Conservation (phyloP, 2,329 filamentous ascomycete genomes). For the Aspergillus fumigatus region DNA sequence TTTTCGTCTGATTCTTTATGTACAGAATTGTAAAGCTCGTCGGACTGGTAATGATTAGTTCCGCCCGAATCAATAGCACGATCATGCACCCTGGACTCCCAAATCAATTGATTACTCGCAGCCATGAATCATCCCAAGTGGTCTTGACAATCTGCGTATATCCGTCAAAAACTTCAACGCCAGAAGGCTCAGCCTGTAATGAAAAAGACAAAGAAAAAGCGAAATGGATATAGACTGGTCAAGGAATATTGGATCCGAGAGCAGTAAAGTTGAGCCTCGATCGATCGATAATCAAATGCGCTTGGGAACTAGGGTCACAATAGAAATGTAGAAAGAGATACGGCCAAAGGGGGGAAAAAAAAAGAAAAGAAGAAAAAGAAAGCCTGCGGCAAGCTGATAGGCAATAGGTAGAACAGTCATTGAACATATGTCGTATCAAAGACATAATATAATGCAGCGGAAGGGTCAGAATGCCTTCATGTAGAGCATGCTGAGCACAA, state of each 20-base stretch:
- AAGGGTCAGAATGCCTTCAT: neutral
- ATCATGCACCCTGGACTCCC: conserved; percentile 17
- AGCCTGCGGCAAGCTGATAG: neutral
- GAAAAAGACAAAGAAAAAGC: neutral
- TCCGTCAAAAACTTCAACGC: conserved; percentile 12
- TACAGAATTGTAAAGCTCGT: conserved; percentile 18
- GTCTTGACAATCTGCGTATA: conserved; percentile 20
- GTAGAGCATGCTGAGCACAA: neutral
- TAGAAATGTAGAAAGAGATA: conserved; percentile 4
- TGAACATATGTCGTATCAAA: neutral
- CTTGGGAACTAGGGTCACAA: neutral
- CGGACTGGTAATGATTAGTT: conserved; percentile 13
- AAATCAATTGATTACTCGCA: conserved; percentile 10
- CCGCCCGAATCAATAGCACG: conserved; percentile 10
- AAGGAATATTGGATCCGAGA: neutral
- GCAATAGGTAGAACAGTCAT: neutral
- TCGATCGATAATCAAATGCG: neutral
- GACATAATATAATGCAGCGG: neutral
- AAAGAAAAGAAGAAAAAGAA: conserved; percentile 4
- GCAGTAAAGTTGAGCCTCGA: neutral
- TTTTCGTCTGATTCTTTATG: conserved; percentile 18
- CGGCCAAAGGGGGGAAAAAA: too few relatives aligned
- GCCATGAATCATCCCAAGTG: conserved; percentile 14
- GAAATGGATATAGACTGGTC: neutral
- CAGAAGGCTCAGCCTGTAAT: conserved; percentile 1